Conservation (phyloP, 768 basidiomycete species). For the Suillus clintonianus region DNA sequence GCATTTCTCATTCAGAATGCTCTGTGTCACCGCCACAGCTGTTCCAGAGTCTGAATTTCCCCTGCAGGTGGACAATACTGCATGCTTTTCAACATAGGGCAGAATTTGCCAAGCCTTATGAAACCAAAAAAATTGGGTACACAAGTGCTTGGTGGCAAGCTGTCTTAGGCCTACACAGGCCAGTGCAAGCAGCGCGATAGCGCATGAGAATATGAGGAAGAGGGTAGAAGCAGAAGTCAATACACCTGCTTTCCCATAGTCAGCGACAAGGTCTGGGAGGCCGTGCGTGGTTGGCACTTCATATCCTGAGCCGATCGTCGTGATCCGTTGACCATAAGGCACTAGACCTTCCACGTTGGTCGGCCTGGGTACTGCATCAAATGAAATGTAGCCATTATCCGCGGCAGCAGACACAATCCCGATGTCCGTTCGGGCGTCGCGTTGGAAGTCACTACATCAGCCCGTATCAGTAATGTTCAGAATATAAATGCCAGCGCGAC, state of each 20-base stretch:
- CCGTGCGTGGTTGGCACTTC: background rate
- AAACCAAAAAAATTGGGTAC: constrained; percentile 20
- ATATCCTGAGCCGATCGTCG: background rate
- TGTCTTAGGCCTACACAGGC: constrained; percentile 22
- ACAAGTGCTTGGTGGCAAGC: constrained; percentile 21
- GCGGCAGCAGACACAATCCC: background rate
- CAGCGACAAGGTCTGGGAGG: background rate
- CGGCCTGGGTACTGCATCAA: background rate
- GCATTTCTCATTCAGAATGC: background rate
- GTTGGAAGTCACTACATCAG: background rate
- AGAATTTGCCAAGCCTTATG: constrained; percentile 25
- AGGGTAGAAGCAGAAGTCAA: background rate
- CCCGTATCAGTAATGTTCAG: background rate
- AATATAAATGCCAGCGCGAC: background rate
- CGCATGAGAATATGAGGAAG: constrained; percentile 27
- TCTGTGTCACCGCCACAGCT: background rate
- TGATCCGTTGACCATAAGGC: background rate
- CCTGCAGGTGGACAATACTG: background rate
- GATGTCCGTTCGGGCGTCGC: background rate
- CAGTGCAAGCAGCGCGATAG: constrained; percentile 23
- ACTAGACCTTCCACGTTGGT: background rate
- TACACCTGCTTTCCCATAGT: background rate
- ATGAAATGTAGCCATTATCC: background rate
- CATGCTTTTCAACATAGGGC: constrained; percentile 15
- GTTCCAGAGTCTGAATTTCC: background rate